Percentiles rank a stretch among this genome's conserved stretches.
Conservation (phyloP, 192 early-diverging fungal species). For the Coemansia sp. region DNA sequence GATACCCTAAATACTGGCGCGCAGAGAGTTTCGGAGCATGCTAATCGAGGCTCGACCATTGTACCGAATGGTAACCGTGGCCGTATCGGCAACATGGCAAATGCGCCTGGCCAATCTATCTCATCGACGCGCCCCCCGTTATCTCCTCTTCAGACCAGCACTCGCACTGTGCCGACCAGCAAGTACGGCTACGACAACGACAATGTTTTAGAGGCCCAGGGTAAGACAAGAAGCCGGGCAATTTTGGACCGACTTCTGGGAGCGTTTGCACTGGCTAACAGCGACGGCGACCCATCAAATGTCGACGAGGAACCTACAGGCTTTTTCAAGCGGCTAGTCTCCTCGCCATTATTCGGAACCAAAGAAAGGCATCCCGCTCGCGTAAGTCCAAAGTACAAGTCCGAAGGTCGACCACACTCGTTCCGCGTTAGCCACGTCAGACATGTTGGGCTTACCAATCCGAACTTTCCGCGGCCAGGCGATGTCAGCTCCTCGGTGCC, state of each 20-base stretch:
- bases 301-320: constrained; percentile 1
- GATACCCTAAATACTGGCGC: neutral
- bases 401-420: constrained; percentile 32
- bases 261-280: constrained; percentile 15
- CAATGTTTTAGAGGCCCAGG: constrained; percentile 11
- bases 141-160: constrained; percentile 12
- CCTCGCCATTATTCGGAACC: constrained; percentile 19
- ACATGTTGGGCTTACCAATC: constrained; percentile 31
- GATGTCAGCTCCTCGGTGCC: constrained; percentile 24
- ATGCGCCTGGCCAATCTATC: neutral
- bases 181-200: neutral
- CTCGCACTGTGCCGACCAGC: constrained; percentile 12
- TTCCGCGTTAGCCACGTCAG: constrained; percentile 45
- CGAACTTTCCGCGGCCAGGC: constrained; percentile 28
- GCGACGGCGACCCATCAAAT: neutral
- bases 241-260: constrained; percentile 26
- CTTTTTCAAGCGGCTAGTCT: constrained; percentile 31
- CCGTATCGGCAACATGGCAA: constrained; percentile 18
- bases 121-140: neutral
- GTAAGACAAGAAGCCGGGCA: constrained; percentile 10
- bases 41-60: neutral
- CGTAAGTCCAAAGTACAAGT: constrained; percentile 5
- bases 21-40: constrained; percentile 1
- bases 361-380: neutral
- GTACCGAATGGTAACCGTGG: constrained; percentile 11